These are phyloP conservation scores for Pseudomonodictys pantanalensis DNA, from an alignment of 495 filamentous ascomycete genomes.

Conservation along the genomic window DNA sequence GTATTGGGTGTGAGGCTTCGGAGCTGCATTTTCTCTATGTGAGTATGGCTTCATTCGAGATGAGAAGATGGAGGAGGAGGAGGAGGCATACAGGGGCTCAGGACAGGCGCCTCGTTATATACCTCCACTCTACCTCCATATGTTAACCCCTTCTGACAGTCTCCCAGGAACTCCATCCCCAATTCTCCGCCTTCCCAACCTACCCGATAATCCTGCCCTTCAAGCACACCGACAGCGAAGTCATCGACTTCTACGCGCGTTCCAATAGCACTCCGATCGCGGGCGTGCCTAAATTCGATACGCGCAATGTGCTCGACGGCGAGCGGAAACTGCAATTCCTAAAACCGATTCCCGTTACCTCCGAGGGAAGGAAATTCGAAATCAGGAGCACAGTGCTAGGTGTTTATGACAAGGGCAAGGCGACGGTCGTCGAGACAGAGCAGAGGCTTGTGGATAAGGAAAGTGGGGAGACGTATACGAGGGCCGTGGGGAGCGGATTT, in stretches of 20 bases:
- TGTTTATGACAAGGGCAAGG: conserved; percentile 88
- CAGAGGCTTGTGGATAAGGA: conserved; percentile 67
- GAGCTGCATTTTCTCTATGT: conserved; percentile 90
- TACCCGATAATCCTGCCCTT: conserved; percentile 84
- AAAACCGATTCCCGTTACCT: conserved; percentile 72
- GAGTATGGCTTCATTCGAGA: no score
- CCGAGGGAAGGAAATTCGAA: conserved; percentile 70
- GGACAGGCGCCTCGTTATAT: background rate
- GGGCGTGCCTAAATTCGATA: conserved; percentile 74
- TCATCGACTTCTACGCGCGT: conserved; percentile 79
- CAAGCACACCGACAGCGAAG: conserved; percentile 73
- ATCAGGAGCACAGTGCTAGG: conserved; percentile 75
- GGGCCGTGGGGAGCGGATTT: conserved; percentile 66
- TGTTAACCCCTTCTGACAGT: background rate
- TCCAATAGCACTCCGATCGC: conserved; percentile 61
- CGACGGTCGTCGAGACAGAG: conserved; percentile 78
- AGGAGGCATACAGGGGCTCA: no score
- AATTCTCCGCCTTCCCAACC: conserved; percentile 81
- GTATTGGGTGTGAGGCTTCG: conserved; percentile 69
- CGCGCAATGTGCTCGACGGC: conserved; percentile 73
- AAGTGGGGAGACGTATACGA: conserved; percentile 68
- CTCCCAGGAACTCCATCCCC: conserved; percentile 71
- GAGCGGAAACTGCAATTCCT: conserved; percentile 76
- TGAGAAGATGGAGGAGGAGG: no score
- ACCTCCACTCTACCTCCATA: background rate